Base-by-base conservation (phyloP, 1,284 basidiomycete genomes). In the Melanopsichium pennsylvanicum region DNA sequence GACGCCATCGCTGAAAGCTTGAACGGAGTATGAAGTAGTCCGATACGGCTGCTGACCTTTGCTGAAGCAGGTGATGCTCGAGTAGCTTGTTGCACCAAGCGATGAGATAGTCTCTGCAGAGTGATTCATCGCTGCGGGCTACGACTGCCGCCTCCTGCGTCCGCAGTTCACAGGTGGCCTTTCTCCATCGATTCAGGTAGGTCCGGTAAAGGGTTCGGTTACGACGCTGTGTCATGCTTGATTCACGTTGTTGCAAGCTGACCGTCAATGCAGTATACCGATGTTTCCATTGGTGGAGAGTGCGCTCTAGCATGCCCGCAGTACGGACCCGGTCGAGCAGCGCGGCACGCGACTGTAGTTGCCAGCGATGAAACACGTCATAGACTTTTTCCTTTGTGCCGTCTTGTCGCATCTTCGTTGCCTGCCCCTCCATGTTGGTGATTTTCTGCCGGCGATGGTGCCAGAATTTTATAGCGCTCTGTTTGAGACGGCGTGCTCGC, bases 231-330 rank as follows among this genome's bases (percentile, higher is more conserved):
- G 44, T 32, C 19, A 59, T 23, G 12, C 42, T 48, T 3, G 59
- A 46, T n/a, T 69, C 60, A 34, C 60, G 66, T 26, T 69, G 55
- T 23, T 54, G 34, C 40, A 69, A 27, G 35, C 55, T 59, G 4
- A 41, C 44, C 2, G 32, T 35, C 39, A 69, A 41, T 2, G 56
- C 11, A 5, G 18, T 29, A 34, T 63, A 37, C 4, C 40, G 50
- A 25, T 56, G 55, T 37, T 37, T 59, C 67, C 67, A 70, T 13
- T 34, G 37, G 12, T 38, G 18, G 27, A 70, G 61, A 8, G 44
- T 15, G 11, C 33, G 26, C n/a, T 64, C 51, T 9, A 64, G 3
- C 15, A 13, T 27, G 6, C 21, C 18, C 6, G 48, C 16, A 8
- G 42, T 31, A 9, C 31, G 46, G 1, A 57, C 46, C 5, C 67